These are phyloP conservation scores for Carex cristatella DNA, from an alignment of 176 grass and related monocot genomes.

Conservation along the genomic window DNA sequence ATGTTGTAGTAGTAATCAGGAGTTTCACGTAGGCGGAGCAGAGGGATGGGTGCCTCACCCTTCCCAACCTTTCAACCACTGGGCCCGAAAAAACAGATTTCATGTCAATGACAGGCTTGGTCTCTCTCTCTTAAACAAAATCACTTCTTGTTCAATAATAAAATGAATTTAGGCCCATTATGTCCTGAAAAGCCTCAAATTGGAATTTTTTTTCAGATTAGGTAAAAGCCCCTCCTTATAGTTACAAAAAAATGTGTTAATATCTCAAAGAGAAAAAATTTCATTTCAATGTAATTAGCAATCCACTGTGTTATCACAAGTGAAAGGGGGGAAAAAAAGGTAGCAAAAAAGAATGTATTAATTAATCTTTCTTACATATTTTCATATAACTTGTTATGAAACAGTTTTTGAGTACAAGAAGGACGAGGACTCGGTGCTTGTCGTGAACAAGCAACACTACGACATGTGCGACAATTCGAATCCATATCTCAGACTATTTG, in stretches of 20 bases:
- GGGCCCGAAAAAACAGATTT: conserved; percentile 13
- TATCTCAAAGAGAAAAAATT: neutral
- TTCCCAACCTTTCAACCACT: conserved; percentile 6
- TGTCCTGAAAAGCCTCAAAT: neutral
- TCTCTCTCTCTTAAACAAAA: neutral
- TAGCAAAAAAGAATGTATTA: too few relatives aligned
- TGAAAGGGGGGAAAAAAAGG: neutral
- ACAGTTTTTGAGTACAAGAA: conserved; percentile 54
- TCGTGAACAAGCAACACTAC: conserved; percentile 32
- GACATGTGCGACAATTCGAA: conserved; percentile 27
- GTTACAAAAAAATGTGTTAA: neutral
- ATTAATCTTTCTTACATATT: neutral
- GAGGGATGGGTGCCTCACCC: conserved; percentile 18
- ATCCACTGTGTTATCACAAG: neutral
- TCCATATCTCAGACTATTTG: conserved; percentile 24
- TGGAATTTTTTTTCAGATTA: neutral
- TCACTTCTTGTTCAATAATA: neutral
- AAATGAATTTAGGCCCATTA: neutral
- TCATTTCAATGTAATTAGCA: neutral
- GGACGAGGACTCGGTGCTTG: conserved; percentile 31
- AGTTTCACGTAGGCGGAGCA: conserved; percentile 17
- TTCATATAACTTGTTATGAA: neutral
- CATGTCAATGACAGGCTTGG: conserved; percentile 17
- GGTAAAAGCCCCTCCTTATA: neutral
- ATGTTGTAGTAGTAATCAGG: conserved; percentile 5